These are phyloP conservation scores for Sphagnum magellanicum DNA, from an alignment of 228 moss, liverwort and hornwort genomes.

Conservation along the genomic window DNA sequence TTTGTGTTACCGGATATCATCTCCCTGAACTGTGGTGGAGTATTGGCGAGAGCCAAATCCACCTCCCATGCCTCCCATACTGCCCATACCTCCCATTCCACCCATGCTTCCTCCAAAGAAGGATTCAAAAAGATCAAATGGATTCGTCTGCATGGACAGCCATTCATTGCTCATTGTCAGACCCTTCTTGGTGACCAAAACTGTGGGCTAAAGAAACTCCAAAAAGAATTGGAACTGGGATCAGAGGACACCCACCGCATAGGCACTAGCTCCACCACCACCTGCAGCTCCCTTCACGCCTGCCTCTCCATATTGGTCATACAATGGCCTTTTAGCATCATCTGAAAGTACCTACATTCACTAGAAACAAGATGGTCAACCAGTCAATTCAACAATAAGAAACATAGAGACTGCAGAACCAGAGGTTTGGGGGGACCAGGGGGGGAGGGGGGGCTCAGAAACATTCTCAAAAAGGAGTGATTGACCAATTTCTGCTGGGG, in stretches of 20 bases:
- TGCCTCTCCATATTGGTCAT: slow-evolving; percentile 96
- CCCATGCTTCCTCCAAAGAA: slow-evolving; percentile 86
- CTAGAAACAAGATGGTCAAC: neutral
- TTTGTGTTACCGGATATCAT: slow-evolving; percentile 64
- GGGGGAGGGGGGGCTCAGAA: no score
- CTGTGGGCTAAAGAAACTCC: neutral
- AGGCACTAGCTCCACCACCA: slow-evolving; percentile 69
- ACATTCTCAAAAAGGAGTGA: no score
- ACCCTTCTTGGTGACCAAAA: neutral
- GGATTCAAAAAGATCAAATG: slow-evolving; percentile 96
- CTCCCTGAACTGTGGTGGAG: slow-evolving; percentile 79
- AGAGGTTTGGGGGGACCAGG: no score
- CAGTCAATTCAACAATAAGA: neutral
- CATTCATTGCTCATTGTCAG: neutral
- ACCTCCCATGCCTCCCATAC: slow-evolving; percentile 72
- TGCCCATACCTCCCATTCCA: slow-evolving; percentile 47
- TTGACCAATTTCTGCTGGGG: no score
- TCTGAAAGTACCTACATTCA: slow-evolving; percentile 83
- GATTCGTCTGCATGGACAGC: slow-evolving; percentile 71
- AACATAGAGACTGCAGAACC: neutral
- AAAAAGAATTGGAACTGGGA: no score
- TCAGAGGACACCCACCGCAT: slow-evolving; percentile 24
- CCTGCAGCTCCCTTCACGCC: slow-evolving; percentile 72
- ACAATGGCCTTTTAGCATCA: slow-evolving; percentile 89
- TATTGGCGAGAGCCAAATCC: slow-evolving; percentile 56